A percentile compares a stretch with the other conserved stretches of the same genome.
Conservation (phyloP, 768 basidiomycete species). For the Phaeolepiota aurea region DNA sequence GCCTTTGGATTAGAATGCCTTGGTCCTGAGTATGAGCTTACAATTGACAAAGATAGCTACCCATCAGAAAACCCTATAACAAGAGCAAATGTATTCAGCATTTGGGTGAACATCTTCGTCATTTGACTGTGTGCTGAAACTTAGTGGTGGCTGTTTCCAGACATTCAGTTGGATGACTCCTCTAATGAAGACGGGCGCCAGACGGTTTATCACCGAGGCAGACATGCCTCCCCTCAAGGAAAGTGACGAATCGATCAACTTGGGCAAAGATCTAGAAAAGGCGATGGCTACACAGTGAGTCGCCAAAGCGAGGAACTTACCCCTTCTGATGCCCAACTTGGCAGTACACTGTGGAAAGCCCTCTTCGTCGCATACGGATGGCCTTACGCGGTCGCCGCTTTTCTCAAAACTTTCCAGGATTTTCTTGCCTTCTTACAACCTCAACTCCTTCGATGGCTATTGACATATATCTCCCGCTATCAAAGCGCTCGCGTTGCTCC, state of each 20-base stretch:
- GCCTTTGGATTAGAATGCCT: constrained; percentile 61
- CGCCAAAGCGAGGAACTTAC: not conserved
- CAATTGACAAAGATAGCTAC: constrained; percentile 22
- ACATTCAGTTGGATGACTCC: constrained; percentile 85
- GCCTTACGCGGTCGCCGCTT: constrained; percentile 55
- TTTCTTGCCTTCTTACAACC: constrained; percentile 79
- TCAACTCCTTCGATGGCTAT: constrained; percentile 69
- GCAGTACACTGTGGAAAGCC: constrained; percentile 66
- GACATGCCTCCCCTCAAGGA: constrained; percentile 74
- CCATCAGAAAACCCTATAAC: constrained; percentile 55
- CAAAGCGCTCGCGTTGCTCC: constrained; percentile 38
- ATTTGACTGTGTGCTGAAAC: not conserved
- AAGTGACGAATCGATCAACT: constrained; percentile 58
- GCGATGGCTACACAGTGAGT: constrained; percentile 60
- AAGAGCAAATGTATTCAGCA: constrained; percentile 75
- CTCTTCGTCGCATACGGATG: constrained; percentile 73
- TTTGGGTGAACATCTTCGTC: constrained; percentile 37
- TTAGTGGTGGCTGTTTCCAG: constrained; percentile 15
- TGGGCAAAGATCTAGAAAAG: constrained; percentile 51
- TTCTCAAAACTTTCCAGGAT: constrained; percentile 76
- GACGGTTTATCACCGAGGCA: constrained; percentile 67
- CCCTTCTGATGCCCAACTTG: not conserved
- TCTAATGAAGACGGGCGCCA: constrained; percentile 62
- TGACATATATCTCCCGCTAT: constrained; percentile 78
- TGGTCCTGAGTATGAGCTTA: constrained; percentile 49